Evolutionary conservation across 495 filamentous ascomycete genomes (phyloP), one percentile per base, ranked within the genome.

Genomic region (Aspergillus avenaceus): DNA sequence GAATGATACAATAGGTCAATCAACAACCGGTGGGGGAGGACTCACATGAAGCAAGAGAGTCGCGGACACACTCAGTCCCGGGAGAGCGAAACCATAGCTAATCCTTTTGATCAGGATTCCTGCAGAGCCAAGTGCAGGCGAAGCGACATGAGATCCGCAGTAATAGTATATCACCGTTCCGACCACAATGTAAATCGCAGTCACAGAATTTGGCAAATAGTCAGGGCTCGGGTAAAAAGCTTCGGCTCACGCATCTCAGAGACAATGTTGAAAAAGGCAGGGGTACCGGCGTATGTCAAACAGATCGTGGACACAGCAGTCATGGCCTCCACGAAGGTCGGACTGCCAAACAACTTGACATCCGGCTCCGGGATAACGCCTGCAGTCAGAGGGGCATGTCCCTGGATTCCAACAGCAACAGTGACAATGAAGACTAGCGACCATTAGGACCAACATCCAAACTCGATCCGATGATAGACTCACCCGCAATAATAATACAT

Each of bases 51-150:
- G 13, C 16, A 40, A 28, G 37, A 49, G 6, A 28, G 56, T 55
- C 18, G 46, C 37, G 21, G 46, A 23, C n/a, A 60, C 50, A 32
- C 52, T 28, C 19, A 60, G 27, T 2, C 53, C 83, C 31, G 86
- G 86, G 2, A 85, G 58, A 8, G 84, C 84, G 43, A 89, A 62
- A 6, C 85, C 85, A 57, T 83, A 90, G 3, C 83, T 77, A 29
- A 89, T 57, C 60, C 84, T 86, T 49, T 81, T 76, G 6, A 90
- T 60, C 0, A 76, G 18, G 2, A 60, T 55, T 12, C 78, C 73
- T 12, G 82, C 80, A 0, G 83, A 82, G 9, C 82, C 73, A 0
- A 89, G 74, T 4, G 84, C 84, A 3, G 86, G 86, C 1, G 81
- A 81, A 21, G 65, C 55, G 47, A 89, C 85, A 13, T 70, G 65